Percentiles rank a stretch among this genome's conserved stretches.
phyloP scores from a whole-genome alignment of 257 asterid genomes.

The Forsythia viridissima region DNA sequence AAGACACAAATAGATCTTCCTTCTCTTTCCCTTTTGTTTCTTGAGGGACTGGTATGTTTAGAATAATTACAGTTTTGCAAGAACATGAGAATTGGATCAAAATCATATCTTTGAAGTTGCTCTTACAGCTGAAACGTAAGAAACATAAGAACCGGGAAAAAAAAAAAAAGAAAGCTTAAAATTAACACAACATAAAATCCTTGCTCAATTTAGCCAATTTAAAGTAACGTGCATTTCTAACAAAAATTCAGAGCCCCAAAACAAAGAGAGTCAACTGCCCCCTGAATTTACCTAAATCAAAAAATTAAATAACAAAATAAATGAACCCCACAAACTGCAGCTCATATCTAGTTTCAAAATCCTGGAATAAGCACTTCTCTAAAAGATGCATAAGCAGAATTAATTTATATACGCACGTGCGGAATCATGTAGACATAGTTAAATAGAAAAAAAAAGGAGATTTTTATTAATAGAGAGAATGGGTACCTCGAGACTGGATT shows the following conservation, averaged over 20 bases:
- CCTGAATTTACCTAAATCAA: background rate
- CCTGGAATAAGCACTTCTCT: background rate
- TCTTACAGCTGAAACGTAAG: background rate
- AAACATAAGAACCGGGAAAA: background rate
- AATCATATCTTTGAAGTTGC: background rate
- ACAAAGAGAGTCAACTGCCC: background rate
- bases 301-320: background rate
- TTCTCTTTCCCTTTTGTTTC: background rate
- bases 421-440: background rate
- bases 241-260: background rate
- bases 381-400: background rate
- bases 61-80: background rate
- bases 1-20: background rate
- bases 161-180: background rate
- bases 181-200: background rate
- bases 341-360: background rate
- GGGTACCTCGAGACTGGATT: constrained; percentile 48
- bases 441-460: background rate
- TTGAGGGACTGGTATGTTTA: background rate
- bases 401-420: background rate
- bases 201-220: background rate
- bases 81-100: background rate
- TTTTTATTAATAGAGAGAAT: background rate
- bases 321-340: background rate
- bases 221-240: background rate